Evolutionary conservation across 192 early-diverging fungal species (phyloP), one percentile per base, ranked within the genome.

Genomic region (Coemansia sp.): DNA sequence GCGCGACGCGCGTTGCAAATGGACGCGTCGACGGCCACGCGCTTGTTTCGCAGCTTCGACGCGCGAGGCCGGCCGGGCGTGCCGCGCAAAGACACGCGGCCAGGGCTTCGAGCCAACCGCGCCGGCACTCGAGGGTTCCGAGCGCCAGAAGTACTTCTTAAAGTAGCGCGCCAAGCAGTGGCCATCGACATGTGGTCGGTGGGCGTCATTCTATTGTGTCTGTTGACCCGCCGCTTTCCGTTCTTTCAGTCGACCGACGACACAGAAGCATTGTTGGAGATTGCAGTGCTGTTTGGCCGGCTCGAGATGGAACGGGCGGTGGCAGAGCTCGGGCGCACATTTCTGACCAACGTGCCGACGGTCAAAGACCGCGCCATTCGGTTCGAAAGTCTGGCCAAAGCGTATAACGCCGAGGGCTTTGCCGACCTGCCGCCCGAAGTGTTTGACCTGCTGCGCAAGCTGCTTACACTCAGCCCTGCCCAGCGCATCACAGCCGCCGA

Each of bases 51-150:
- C 52, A 71, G 68, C 61, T 57, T 78, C 40, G 81, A 83, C 22
- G 50, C 64, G 34, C 59, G 65, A 22, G 69, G 72, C 1, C 68
- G 75, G 19, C 81, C 81, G 1, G 81, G 81, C 7, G 57, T 83
- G 8, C 75, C 73, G 12, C 72, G 65, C 44, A 64, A 69, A 15
- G 68, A 75, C 48, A 65, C 57, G 37, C 90, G 93, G 31, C 89
- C 88, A 4, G 66, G 74, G 8, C 59, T 91, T 0, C 69, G 82
- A 20, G 94, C 94, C 6, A 94, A 89, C 65, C 86, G 96, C 9
- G 93, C 92, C 1, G 96, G 96, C 11, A 98, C 96, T 1, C 81
- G 91, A 48, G 96, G 96, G 6, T 98, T 95, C 61, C 85, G 96
- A 12, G 92, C 96, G 5, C 96, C 96, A 1, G 96, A 98, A 63